These are phyloP conservation scores for Dioscorea zingiberensis DNA, from an alignment of 106 monocot species.

Conservation along the genomic window DNA sequence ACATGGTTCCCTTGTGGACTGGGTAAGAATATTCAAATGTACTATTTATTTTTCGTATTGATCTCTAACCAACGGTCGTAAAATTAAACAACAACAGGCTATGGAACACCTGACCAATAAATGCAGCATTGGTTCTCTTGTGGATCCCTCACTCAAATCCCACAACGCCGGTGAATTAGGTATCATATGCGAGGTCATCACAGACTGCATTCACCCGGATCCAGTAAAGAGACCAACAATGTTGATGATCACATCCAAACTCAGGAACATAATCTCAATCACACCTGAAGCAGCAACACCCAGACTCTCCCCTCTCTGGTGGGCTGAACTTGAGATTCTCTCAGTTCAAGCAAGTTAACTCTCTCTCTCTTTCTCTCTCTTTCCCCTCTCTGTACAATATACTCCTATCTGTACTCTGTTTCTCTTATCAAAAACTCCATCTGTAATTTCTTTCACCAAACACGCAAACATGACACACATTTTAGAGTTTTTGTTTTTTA, in stretches of 20 bases:
- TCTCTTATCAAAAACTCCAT: no score
- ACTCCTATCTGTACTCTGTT: no score
- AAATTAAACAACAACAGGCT: constrained; percentile 32
- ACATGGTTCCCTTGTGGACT: constrained; percentile 42
- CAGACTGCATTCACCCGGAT: constrained; percentile 48
- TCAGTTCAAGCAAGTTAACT: constrained; percentile 50
- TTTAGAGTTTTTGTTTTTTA: no score
- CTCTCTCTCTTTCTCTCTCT: no score
- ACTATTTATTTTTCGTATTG: no score
- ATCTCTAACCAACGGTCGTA: no score
- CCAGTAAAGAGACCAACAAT: constrained; percentile 45
- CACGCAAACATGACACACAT: no score
- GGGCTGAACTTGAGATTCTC: constrained; percentile 95
- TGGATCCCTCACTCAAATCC: constrained; percentile 53
- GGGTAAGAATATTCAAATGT: constrained; percentile 48
- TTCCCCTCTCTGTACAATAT: no score
- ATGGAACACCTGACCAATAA: constrained; percentile 46
- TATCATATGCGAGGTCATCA: constrained; percentile 51
- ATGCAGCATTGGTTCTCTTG: constrained; percentile 22
- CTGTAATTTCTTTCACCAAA: no score
- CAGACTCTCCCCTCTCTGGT: constrained; percentile 86
- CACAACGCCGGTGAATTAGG: constrained; percentile 45
- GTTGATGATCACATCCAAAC: constrained; percentile 27
- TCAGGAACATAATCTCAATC: constrained; percentile 39
- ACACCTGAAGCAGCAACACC: constrained; percentile 75